Evolutionary conservation across 202 grass and related monocot genomes (phyloP).

Genomic region (Carex arenaria): DNA sequence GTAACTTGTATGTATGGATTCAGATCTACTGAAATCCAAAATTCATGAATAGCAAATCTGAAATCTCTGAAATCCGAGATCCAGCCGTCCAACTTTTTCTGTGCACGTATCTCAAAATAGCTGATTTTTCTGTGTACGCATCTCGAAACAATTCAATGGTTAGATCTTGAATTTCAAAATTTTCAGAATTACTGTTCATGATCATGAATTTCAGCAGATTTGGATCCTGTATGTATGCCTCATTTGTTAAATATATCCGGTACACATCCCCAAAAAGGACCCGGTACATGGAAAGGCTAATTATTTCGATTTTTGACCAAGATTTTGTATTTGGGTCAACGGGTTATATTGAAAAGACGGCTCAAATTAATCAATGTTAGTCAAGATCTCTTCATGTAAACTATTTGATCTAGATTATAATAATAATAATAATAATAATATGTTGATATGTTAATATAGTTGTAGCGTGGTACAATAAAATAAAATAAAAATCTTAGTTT

Average conservation of each 20-base stretch:
- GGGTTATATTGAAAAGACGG: constrained; percentile 3
- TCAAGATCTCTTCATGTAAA: neutral
- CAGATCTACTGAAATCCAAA: too few relatives aligned
- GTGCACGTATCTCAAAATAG: too few relatives aligned
- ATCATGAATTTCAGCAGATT: too few relatives aligned
- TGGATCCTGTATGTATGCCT: neutral
- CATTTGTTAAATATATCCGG: too few relatives aligned
- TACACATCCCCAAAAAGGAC: neutral
- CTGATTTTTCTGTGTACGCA: too few relatives aligned
- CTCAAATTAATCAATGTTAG: neutral
- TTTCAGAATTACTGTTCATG: too few relatives aligned
- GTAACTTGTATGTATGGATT: neutral
- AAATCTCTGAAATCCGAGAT: too few relatives aligned
- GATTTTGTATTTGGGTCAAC: constrained; percentile 3
- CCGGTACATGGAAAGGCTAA: neutral
- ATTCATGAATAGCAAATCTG: too few relatives aligned
- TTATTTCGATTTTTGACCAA: constrained; percentile 7
- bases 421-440: neutral
- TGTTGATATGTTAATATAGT: neutral
- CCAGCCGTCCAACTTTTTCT: too few relatives aligned
- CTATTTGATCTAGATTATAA: neutral
- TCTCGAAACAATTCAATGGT: too few relatives aligned
- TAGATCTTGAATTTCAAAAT: too few relatives aligned
- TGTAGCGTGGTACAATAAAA: neutral
- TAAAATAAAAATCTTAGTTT: neutral